These are phyloP conservation scores for Alnus glutinosa DNA, from an alignment of 306 rosid species.

Conservation along the genomic window DNA sequence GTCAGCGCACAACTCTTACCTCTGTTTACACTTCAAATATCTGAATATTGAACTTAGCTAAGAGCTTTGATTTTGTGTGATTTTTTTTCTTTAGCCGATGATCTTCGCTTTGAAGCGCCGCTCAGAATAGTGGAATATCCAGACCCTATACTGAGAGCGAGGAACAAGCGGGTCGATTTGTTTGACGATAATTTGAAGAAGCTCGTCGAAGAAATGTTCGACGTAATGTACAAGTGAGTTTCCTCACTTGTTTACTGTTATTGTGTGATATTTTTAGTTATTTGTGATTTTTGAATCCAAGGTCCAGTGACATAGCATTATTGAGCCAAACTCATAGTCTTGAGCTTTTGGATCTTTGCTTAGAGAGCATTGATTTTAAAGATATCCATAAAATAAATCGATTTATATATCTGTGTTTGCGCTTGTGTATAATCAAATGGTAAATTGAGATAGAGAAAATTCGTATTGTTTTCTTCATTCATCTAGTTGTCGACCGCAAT, in stretches of 20 bases:
- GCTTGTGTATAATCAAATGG: background rate
- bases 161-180: constrained; percentile 61
- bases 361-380: background rate
- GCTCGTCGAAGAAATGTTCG: constrained; percentile 82
- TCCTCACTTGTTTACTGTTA: background rate
- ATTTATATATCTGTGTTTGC: too few relatives aligned
- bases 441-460: background rate
- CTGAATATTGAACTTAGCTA: background rate
- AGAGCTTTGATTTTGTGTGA: background rate
- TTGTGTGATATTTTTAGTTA: background rate
- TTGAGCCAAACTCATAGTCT: background rate
- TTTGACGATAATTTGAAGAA: constrained; percentile 77
- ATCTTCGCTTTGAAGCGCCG: constrained; percentile 72
- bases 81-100: constrained; percentile 47
- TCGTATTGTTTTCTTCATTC: background rate
- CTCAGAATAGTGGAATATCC: constrained; percentile 73
- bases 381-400: too few relatives aligned
- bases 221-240: constrained; percentile 85
- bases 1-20: constrained; percentile 38
- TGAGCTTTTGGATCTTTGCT: background rate
- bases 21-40: background rate
- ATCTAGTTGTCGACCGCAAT: background rate
- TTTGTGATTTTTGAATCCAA: too few relatives aligned
- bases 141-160: constrained; percentile 68
- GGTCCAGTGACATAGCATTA: background rate